A percentile compares a stretch with the other conserved stretches of the same genome.
phyloP scores from a whole-genome alignment of 2,329 filamentous ascomycete genomes.

The Colletotrichum shisoi region DNA sequence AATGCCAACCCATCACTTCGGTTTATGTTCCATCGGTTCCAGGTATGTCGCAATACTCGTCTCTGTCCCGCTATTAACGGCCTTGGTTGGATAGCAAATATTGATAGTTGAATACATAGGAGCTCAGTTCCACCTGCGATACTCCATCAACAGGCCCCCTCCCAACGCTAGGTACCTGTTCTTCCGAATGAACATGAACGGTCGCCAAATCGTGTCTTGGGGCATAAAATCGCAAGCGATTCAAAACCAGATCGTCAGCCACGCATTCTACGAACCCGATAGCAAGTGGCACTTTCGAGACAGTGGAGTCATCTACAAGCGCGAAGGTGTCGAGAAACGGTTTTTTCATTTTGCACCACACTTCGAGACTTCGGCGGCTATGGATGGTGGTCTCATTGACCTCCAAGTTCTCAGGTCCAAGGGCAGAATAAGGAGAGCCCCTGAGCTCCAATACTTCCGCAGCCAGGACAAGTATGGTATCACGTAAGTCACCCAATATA shows the following conservation, averaged over 20 bases:
- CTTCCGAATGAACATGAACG: constrained; percentile 66
- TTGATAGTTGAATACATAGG: constrained; percentile 48
- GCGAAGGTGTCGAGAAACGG: constrained; percentile 57
- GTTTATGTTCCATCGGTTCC: constrained; percentile 66
- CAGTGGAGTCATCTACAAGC: constrained; percentile 46
- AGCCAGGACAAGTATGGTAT: constrained; percentile 62
- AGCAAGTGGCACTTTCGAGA: constrained; percentile 53
- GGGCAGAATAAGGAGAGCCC: constrained; percentile 54
- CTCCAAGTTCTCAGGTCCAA: constrained; percentile 62
- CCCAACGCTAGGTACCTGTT: constrained; percentile 54
- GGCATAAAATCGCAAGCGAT: constrained; percentile 54
- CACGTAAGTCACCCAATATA: constrained; percentile 52
- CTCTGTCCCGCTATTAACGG: neutral
- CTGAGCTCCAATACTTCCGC: constrained; percentile 55
- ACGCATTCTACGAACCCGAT: constrained; percentile 60
- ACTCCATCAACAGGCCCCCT: constrained; percentile 51
- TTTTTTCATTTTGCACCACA: constrained; percentile 60
- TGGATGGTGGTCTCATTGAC: constrained; percentile 65
- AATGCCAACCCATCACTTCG: constrained; percentile 55
- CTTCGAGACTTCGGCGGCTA: constrained; percentile 52
- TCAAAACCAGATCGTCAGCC: constrained; percentile 53
- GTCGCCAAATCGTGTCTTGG: constrained; percentile 61
- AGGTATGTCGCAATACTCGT: constrained; percentile 49
- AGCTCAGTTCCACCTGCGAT: constrained; percentile 62
- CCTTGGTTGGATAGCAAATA: neutral